phyloP scores from a whole-genome alignment of 169 alveolate species.

The Cryptosporidium meleagridis region DNA sequence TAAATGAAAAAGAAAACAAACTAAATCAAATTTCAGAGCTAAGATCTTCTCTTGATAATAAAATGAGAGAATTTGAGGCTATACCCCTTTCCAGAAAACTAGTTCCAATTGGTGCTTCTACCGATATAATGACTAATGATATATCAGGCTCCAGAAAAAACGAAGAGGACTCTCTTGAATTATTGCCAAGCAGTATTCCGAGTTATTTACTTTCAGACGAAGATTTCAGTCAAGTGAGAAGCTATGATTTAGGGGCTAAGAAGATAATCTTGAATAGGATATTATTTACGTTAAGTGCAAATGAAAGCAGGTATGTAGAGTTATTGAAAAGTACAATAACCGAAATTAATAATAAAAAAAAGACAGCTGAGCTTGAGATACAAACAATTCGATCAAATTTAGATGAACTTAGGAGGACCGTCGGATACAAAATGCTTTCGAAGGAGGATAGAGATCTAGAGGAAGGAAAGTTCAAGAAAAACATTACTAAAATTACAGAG shows the following conservation, averaged over 20 bases:
- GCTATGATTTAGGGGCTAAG: conserved; percentile 22
- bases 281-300: conserved; percentile 9
- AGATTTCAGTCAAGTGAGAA: conserved; percentile 25
- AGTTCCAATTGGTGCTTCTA: conserved; percentile 48
- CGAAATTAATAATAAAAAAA: background rate
- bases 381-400: background rate
- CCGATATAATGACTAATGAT: conserved; percentile 6
- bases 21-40: conserved; percentile 25
- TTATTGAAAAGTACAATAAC: conserved; percentile 13
- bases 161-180: conserved; percentile 16
- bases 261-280: conserved; percentile 13
- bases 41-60: conserved; percentile 18
- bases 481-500: conserved; percentile 9
- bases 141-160: conserved; percentile 1
- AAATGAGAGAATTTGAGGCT: conserved; percentile 50
- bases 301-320: conserved; percentile 29
- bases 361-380: conserved; percentile 5
- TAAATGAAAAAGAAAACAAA: conserved; percentile 30
- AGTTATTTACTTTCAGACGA: conserved; percentile 34
- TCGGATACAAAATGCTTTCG: conserved; percentile 24
- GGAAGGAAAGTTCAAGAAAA: conserved; percentile 5
- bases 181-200: conserved; percentile 37
- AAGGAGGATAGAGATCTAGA: conserved; percentile 33
- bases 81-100: conserved; percentile 34
- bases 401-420: conserved; percentile 20